Evolutionary conservation across 257 asterid species (phyloP), one percentile per base, ranked within the genome.

Genomic region (Solanum arcanum): DNA sequence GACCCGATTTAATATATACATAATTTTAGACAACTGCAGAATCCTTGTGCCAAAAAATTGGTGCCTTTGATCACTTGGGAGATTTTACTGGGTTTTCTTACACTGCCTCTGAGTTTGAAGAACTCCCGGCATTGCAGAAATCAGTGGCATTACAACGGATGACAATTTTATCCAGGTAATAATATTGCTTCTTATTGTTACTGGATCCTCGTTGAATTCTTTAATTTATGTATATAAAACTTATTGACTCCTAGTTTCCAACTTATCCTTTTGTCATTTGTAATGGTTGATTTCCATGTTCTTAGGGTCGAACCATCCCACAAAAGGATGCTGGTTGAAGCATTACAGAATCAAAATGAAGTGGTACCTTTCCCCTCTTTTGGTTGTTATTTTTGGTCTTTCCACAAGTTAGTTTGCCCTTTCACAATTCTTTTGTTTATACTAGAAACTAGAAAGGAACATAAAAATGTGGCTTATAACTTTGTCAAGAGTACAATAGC

Each of bases 241-340:
- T 41, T 41, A 12, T 14, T 39, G 72, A 86, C 86, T 13, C 81
- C 85, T 86, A 86, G 85, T 88, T 81, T 73, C 69, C 44, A 37
- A 35, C 72, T 87, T 89, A 84, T 88, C 82, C 87, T 87, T 72
- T 77, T 74, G 78, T 47, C 86, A 56, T 69, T 70, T 81, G 78
- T 62, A 35, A 74, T 77, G 41, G 20, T 83, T 82, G 75, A 23
- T 81, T 87, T 88, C 62, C 62, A 47, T 87, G 78, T 82, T 91
- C 70, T 70, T 86, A 97, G 99, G 98, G 99, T 97, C 82, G 99
- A 97, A 90, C 99, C 99, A 88, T 96, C 99, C 91, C 99, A 97
- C 92, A 97, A 97, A 91, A 94, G 97, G 93, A 96, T 96, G 97
- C 98, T 97, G 83, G 99, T 97, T 90, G 99, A 97, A 90, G 98